phyloP scores from a whole-genome alignment of 129 eudicot genomes.

The Helianthus annuus region HanXRQr2.0-SUNRISE NC_035439.2:84615437-84615936 shows the following conservation, averaged over 20 bases:
- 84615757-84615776: slow-evolving; percentile 70
- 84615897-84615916: too few species aligned
- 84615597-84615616: slow-evolving; percentile 74
- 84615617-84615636: slow-evolving; percentile 86
- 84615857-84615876: too few species aligned
- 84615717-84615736: slow-evolving; percentile 86
- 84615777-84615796: not conserved
- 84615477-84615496: too few species aligned
- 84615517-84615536: not conserved
- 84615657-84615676: slow-evolving; percentile 96
- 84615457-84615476: too few species aligned
- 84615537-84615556: too few species aligned
- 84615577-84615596: slow-evolving; percentile 92
- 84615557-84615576: slow-evolving; percentile 74
- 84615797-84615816: not conserved
- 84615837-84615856: not conserved
- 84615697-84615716: slow-evolving; percentile 66
- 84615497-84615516: too few species aligned
- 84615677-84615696: slow-evolving; percentile 87
- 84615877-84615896: too few species aligned
- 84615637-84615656: slow-evolving; percentile 79
- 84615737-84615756: slow-evolving; percentile 81
- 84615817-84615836: not conserved
- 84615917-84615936: too few species aligned
- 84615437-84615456: too few species aligned